Base-by-base conservation (phyloP, 2,329 filamentous ascomycete species). In the Colletotrichum sp. region DNA sequence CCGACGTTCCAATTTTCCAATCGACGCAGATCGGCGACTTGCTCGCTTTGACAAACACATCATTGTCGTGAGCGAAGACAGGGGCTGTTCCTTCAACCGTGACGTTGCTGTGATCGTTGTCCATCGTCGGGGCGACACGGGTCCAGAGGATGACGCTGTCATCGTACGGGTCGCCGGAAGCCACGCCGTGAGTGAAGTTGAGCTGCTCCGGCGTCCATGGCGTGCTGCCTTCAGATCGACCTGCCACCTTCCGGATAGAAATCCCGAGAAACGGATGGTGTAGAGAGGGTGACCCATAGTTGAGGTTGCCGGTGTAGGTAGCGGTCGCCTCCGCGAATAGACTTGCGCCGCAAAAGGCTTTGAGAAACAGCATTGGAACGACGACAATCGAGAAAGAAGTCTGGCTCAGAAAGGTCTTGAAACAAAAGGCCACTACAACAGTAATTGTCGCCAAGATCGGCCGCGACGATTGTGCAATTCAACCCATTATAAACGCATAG, bases 241-340 rank as follows among this genome's bases (percentile, higher is more conserved):
- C 90, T 60, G 90, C 87, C 65, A 94, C 89, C 77, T 90, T 91
- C 65, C 88, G 88, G 14, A 94, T 87, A n/a, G 92, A 89, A 60
- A 95, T 90, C 7, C 92, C 93, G 12, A 95, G 86, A 39, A 87
- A 86, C 5, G 90, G 88, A 78, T 95, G 93, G 60, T 92, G 89
- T 48, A 90, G 86, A 2, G 93, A 95, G 6, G 93, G 93, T 79
- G 90, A 93, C 61, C 88, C 87, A 81, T 94, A 95, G 84, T 94
- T 94, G 75, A 94, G 82, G 81, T 94, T 94, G 7, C 83, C 83
- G 4, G 70, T 48, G 10, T 68, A 75, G 1, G 73, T 57, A 12
- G 39, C 70, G 6, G 71, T 59, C 14, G 73, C 64, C 7, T 7
- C 12, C 4, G 32, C 30, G 5, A 48, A 14, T 2, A 75, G 10